These are phyloP conservation scores for Rhizopogon salebrosus DNA, from an alignment of 768 basidiomycete genomes.

Conservation along the genomic window DNA sequence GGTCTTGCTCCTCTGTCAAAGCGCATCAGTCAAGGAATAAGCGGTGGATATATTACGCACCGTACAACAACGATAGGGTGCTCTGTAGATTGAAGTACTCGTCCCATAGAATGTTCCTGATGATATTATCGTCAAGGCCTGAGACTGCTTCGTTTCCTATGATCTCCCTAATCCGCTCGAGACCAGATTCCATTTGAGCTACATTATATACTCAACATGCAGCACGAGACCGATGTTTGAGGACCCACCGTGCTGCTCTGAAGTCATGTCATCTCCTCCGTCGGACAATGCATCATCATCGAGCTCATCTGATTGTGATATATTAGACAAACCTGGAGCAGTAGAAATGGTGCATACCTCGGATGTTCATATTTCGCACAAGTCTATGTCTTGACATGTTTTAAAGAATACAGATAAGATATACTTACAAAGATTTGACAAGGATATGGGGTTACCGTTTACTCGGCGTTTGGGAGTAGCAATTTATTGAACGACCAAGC, in stretches of 20 bases:
- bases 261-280: constrained; percentile 75
- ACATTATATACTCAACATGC: constrained; percentile 8
- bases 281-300: constrained; percentile 78
- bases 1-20: constrained; percentile 61
- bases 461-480: too few relatives aligned
- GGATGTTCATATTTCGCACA: constrained; percentile 80
- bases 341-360: constrained; percentile 36
- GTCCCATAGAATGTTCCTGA: constrained; percentile 83
- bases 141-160: constrained; percentile 63
- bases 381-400: constrained; percentile 92
- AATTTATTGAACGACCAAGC: constrained; percentile 15
- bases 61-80: constrained; percentile 67
- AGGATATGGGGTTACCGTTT: constrained; percentile 1
- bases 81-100: constrained; percentile 80
- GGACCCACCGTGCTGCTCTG: constrained; percentile 70
- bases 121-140: constrained; percentile 66
- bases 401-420: constrained; percentile 10
- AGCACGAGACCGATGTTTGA: neutral
- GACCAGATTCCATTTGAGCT: constrained; percentile 66
- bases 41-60: constrained; percentile 37
- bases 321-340: neutral
- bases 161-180: constrained; percentile 62
- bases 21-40: constrained; percentile 1
- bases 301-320: constrained; percentile 61
- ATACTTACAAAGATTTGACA: constrained; percentile 5